Percentiles rank a stretch among this genome's conserved stretches.
phyloP scores from a whole-genome alignment of 1,284 basidiomycete species.

The Rhodotorula sp. region DNA sequence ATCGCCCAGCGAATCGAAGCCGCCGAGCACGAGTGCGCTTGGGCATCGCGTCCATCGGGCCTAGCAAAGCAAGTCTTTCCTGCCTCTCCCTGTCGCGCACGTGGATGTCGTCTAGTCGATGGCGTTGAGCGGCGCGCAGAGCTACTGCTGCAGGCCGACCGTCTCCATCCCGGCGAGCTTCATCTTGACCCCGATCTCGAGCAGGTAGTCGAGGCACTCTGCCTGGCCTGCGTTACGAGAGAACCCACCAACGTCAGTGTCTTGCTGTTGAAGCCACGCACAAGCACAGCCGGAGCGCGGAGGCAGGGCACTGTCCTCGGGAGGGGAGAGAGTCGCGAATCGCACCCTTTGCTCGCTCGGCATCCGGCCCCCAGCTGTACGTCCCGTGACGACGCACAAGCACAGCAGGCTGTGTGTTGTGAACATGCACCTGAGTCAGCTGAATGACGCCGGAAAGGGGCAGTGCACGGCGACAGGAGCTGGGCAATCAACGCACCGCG shows the following conservation, averaged over 20 bases:
- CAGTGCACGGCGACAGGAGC: not conserved
- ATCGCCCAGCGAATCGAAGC: too few relatives aligned
- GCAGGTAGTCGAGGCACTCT: constrained; percentile 80
- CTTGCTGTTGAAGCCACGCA: not conserved
- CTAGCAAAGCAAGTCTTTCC: too few relatives aligned
- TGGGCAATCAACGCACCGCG: constrained; percentile 51
- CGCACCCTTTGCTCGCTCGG: constrained; percentile 1
- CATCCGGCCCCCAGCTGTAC: constrained; percentile 40
- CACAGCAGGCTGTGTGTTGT: constrained; percentile 58
- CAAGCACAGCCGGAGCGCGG: not conserved
- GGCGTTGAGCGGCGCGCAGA: not conserved
- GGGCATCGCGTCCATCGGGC: too few relatives aligned
- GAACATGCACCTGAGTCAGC: not conserved
- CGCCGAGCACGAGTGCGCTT: too few relatives aligned
- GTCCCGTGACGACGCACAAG: constrained; percentile 74
- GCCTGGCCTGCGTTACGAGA: constrained; percentile 22
- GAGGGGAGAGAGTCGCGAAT: not conserved
- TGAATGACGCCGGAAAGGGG: not conserved
- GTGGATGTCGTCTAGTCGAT: not conserved
- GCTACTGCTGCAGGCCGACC: constrained; percentile 26
- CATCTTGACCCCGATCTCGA: constrained; percentile 82
- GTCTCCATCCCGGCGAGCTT: constrained; percentile 46
- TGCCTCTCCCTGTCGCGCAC: too few relatives aligned
- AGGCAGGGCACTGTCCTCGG: too few relatives aligned
- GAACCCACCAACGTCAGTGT: constrained; percentile 3